phyloP scores from a whole-genome alignment of 352 stramenopile genomes.

The Phytophthora fragariae region DNA sequence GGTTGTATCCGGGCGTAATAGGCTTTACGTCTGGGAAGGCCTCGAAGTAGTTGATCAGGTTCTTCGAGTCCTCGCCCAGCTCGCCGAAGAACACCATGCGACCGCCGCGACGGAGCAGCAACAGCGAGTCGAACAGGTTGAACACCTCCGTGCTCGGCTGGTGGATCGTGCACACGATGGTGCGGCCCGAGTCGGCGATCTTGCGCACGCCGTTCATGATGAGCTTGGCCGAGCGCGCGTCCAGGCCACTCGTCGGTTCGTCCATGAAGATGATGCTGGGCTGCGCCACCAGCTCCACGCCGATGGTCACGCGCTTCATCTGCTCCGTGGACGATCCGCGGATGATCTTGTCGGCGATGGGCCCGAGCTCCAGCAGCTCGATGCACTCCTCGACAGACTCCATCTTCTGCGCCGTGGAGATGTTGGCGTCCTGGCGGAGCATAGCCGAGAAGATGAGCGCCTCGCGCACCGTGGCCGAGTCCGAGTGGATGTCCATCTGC shows the following conservation, averaged over 20 bases:
- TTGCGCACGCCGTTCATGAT: conserved; percentile 84
- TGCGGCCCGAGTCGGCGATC: conserved; percentile 64
- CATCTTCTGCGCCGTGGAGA: conserved; percentile 42
- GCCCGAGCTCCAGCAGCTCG: conserved; percentile 33
- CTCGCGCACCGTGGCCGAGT: conserved; percentile 81
- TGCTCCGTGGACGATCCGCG: conserved; percentile 48
- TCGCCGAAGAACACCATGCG: conserved; percentile 42
- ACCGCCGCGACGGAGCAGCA: conserved; percentile 34
- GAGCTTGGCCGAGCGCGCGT: conserved; percentile 80
- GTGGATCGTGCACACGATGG: conserved; percentile 17
- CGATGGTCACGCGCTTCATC: conserved; percentile 65
- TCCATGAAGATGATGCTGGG: conserved; percentile 76
- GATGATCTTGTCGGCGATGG: conserved; percentile 44
- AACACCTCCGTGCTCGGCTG: conserved; percentile 33
- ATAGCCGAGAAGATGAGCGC: conserved; percentile 88
- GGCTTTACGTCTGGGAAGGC: conserved; percentile 54
- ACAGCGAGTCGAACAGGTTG: conserved; percentile 38
- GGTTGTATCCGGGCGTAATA: conserved; percentile 59
- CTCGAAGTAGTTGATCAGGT: conserved; percentile 72
- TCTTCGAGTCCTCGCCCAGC: conserved; percentile 55
- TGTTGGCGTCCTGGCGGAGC: conserved; percentile 53
- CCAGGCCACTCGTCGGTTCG: conserved; percentile 78
- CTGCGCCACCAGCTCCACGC: conserved; percentile 86
- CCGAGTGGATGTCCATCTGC: conserved; percentile 91
- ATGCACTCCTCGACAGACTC: conserved; percentile 42